Conservation (phyloP, 1,284 basidiomycete genomes). For the Ustilago curta region DNA sequence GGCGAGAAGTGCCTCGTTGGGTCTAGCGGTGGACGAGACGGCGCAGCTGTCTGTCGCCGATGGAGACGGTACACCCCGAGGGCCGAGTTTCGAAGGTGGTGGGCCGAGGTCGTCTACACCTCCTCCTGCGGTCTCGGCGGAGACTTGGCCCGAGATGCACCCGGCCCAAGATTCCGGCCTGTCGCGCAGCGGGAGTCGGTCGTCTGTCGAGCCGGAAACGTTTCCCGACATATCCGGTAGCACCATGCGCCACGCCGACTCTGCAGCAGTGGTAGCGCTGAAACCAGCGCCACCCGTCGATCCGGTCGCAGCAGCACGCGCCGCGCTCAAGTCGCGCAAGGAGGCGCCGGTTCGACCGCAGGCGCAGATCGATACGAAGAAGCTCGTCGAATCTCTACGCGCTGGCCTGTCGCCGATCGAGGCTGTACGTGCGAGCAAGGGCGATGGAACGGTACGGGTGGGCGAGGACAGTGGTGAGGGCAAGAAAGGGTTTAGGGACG, state of each 20-base stretch:
- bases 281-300: slow-evolving; percentile 19
- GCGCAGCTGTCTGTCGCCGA: slow-evolving; percentile 20
- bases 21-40: slow-evolving; percentile 18
- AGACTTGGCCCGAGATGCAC: background rate
- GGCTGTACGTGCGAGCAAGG: slow-evolving; percentile 42
- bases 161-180: slow-evolving; percentile 13
- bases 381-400: slow-evolving; percentile 43
- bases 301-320: slow-evolving; percentile 34
- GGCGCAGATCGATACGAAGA: slow-evolving; percentile 42
- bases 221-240: slow-evolving; percentile 5
- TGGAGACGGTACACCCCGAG: no score
- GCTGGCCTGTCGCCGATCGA: slow-evolving; percentile 38
- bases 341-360: slow-evolving; percentile 9
- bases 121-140: slow-evolving; percentile 9
- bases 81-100: background rate
- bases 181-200: slow-evolving; percentile 2
- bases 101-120: slow-evolving; percentile 37
- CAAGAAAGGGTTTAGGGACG: slow-evolving; percentile 30
- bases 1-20: slow-evolving; percentile 14
- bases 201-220: background rate
- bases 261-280: background rate
- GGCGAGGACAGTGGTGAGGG: background rate
- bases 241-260: background rate
- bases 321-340: slow-evolving; percentile 31
- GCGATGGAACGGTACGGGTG: background rate